Evolutionary conservation across 2,329 filamentous ascomycete genomes (phyloP).

Genomic region (Pseudogymnoascus verrucosus): DNA sequence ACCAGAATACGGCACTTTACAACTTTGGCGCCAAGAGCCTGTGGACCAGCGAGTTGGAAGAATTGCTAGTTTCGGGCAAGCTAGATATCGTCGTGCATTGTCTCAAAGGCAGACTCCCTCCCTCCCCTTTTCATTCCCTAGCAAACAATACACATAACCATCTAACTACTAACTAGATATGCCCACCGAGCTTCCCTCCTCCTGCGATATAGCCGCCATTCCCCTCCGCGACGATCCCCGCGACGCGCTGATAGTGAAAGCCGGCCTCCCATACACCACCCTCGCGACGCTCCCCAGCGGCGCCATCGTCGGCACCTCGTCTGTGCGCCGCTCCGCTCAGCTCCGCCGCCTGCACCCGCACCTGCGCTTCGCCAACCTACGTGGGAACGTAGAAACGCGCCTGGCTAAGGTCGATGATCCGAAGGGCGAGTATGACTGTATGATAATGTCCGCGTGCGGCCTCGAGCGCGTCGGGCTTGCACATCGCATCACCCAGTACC

Average conservation of each 20-base stretch:
- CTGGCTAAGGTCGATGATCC: conserved; percentile 68
- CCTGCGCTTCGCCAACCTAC: conserved; percentile 67
- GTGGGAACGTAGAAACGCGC: conserved; percentile 83
- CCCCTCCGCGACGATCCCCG: conserved; percentile 67
- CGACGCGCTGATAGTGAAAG: conserved; percentile 49
- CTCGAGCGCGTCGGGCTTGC: conserved; percentile 63
- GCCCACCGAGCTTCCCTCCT: conserved; percentile 70
- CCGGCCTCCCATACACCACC: conserved; percentile 38
- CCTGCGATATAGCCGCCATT: conserved; percentile 65
- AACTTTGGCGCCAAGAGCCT: conserved; percentile 81
- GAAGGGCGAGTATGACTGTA: conserved; percentile 62
- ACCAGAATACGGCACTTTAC: conserved; percentile 79
- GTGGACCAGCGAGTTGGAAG: conserved; percentile 88
- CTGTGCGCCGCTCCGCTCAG: conserved; percentile 76
- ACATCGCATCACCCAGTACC: conserved; percentile 65
- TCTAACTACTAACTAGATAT: conserved; percentile 50
- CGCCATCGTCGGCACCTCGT: conserved; percentile 77
- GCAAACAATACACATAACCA: conserved; percentile 1
- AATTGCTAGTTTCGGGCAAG: conserved; percentile 55
- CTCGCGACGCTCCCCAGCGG: conserved; percentile 67
- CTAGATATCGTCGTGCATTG: conserved; percentile 80
- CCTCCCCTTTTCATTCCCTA: neutral
- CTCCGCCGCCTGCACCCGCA: conserved; percentile 66
- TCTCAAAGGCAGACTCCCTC: conserved; percentile 47
- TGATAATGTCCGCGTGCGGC: conserved; percentile 81